Evolutionary conservation across 2,329 filamentous ascomycete species (phyloP).

Genomic region (Diaporthe aspalathi): DNA sequence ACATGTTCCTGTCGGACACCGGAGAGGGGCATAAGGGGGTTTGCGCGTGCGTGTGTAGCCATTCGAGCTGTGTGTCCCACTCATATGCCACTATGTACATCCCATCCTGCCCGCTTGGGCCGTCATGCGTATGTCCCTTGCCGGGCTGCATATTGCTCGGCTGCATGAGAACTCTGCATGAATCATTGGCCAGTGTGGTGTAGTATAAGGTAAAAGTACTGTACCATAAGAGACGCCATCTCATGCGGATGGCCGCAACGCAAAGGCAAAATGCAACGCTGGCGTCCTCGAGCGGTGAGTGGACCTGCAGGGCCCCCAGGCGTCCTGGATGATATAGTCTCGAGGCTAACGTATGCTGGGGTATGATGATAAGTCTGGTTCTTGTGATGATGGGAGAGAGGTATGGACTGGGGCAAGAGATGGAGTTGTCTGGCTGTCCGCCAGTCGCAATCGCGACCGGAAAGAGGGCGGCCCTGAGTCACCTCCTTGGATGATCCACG

Average conservation of each 20-base stretch:
- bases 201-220: too few relatives aligned
- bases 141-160: slow-evolving; percentile 1
- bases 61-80: neutral
- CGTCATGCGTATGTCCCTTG: neutral
- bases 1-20: neutral
- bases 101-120: slow-evolving; percentile 18
- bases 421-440: neutral
- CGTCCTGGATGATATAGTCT: neutral
- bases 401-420: neutral
- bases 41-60: neutral
- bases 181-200: slow-evolving; percentile 7
- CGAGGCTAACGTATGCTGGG: neutral
- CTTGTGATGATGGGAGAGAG: neutral
- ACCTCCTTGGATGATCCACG: slow-evolving; percentile 18
- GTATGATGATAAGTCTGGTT: neutral
- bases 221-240: slow-evolving; percentile 2
- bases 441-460: slow-evolving; percentile 5
- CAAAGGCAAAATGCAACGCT: slow-evolving; percentile 1
- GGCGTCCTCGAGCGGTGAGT: slow-evolving; percentile 3
- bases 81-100: neutral
- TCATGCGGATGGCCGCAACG: slow-evolving; percentile 11
- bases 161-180: slow-evolving; percentile 6
- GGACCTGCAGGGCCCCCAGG: neutral
- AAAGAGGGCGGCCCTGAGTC: slow-evolving; percentile 14
- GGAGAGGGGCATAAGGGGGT: neutral